A percentile compares a stretch with the other conserved stretches of the same genome.
Conservation (phyloP, 192 early-diverging fungal genomes). For the Coemansia umbellata region DNA sequence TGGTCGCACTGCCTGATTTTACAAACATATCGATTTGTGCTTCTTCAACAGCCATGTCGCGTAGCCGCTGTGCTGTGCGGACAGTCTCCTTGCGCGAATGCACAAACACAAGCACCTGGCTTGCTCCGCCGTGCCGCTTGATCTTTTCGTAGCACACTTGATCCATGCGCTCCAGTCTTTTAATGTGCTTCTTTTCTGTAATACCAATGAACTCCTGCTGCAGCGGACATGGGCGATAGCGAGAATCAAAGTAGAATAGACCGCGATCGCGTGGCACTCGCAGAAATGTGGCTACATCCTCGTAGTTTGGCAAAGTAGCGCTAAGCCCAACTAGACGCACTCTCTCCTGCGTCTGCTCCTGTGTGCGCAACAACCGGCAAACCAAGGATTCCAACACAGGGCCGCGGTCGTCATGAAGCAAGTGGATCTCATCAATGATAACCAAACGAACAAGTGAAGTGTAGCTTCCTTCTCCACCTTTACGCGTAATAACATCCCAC, state of each 20-base stretch:
- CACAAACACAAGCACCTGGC: constrained; percentile 93
- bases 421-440: constrained; percentile 97
- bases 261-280: constrained; percentile 77
- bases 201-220: constrained; percentile 96
- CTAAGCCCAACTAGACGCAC: constrained; percentile 89
- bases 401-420: constrained; percentile 96
- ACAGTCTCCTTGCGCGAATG: constrained; percentile 98
- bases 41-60: constrained; percentile 91
- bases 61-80: constrained; percentile 86
- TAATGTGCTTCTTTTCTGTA: constrained; percentile 94
- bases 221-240: constrained; percentile 90
- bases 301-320: constrained; percentile 95
- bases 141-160: constrained; percentile 95
- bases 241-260: constrained; percentile 91
- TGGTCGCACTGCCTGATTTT: constrained; percentile 72
- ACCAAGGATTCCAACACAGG: constrained; percentile 94
- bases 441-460: constrained; percentile 84
- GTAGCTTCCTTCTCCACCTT: constrained; percentile 88
- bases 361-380: constrained; percentile 74
- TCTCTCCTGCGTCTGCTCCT: constrained; percentile 85
- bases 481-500: constrained; percentile 98
- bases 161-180: constrained; percentile 93
- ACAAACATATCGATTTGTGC: constrained; percentile 82
- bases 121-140: constrained; percentile 74
- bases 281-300: constrained; percentile 91